A percentile compares a stretch with the other conserved stretches of the same genome.
Evolutionary conservation across 73 alveolate species (phyloP).

Genomic region (Blepharisma stoltei): DNA sequence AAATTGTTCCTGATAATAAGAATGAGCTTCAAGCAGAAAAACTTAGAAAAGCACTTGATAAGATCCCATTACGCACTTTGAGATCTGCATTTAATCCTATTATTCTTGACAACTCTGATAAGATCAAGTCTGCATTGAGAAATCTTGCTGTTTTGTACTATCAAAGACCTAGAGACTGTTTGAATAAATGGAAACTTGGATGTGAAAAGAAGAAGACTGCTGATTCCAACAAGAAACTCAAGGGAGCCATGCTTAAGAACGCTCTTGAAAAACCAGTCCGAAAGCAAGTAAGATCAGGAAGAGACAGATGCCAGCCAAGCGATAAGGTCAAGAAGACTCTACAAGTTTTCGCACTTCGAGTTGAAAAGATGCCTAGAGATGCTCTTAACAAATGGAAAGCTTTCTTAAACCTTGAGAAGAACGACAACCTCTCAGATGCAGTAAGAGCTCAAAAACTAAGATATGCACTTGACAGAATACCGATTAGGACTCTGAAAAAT

Average conservation of each 20-base stretch:
- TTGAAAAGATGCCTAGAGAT: conserved; percentile 3
- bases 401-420: not conserved
- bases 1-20: no score
- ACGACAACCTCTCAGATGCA: not conserved
- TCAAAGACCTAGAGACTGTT: not conserved
- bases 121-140: not conserved
- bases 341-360: not conserved
- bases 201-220: no score
- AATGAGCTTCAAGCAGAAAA: no score
- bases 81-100: conserved; percentile 1
- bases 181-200: no score
- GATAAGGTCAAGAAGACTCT: not conserved
- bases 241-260: not conserved
- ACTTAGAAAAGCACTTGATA: not conserved
- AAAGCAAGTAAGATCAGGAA: conserved; percentile 6
- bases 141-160: not conserved
- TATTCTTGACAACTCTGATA: not conserved
- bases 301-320: not conserved
- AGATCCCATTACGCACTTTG: no score
- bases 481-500: conserved; percentile 9
- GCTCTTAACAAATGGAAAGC: not conserved
- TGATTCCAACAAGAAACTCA: not conserved
- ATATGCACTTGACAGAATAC: not conserved
- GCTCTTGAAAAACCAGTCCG: conserved; percentile 10
- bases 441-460: not conserved